phyloP scores from a whole-genome alignment of 306 rosid genomes.

The Malus domestica region ASM211411v1 NC_041794.1:9978501-9979000 shows the following conservation, averaged over 20 bases:
- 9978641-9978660: constrained; percentile 28
- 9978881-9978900: no score
- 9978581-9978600: no score
- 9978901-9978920: no score
- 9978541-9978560: no score
- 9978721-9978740: not conserved
- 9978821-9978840: not conserved
- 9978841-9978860: not conserved
- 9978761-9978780: not conserved
- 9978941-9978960: no score
- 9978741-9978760: constrained; percentile 1
- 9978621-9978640: not conserved
- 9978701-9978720: constrained; percentile 15
- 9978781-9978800: not conserved
- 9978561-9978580: no score
- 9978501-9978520: no score
- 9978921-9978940: no score
- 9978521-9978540: no score
- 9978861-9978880: not conserved
- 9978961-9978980: no score
- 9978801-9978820: not conserved
- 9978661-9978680: constrained; percentile 6
- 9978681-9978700: constrained; percentile 16
- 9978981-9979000: not conserved
- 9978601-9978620: no score